Conservation (phyloP, 441 rosid species). For the Erodium chrysanthum region DNA sequence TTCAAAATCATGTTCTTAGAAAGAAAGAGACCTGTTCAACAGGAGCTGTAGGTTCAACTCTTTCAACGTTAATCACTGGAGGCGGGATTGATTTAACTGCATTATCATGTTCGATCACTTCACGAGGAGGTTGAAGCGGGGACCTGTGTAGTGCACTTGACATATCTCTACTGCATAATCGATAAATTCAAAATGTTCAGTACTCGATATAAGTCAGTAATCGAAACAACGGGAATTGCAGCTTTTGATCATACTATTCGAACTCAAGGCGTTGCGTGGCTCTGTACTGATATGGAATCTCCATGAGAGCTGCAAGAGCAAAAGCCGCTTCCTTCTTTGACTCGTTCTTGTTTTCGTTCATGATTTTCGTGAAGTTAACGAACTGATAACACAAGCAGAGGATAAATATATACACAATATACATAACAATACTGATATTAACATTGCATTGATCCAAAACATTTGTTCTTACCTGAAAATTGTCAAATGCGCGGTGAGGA, state of each 20-base stretch:
- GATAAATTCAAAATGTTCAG: slow-evolving; percentile 9
- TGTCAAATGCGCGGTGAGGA: slow-evolving; percentile 78
- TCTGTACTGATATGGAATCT: slow-evolving; percentile 73
- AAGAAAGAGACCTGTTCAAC: slow-evolving; percentile 32
- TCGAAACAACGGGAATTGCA: too few species aligned
- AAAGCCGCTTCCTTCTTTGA: slow-evolving; percentile 73
- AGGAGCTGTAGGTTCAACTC: slow-evolving; percentile 28
- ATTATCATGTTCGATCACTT: slow-evolving; percentile 54
- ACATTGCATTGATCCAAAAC: neutral
- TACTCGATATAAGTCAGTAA: slow-evolving; percentile 7
- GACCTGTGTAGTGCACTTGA: slow-evolving; percentile 23
- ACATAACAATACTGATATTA: too few species aligned
- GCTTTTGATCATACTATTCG: slow-evolving; percentile 24
- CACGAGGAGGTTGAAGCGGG: slow-evolving; percentile 66
- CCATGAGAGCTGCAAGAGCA: slow-evolving; percentile 95
- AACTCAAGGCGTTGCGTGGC: slow-evolving; percentile 50
- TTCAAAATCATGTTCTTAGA: neutral
- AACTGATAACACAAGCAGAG: slow-evolving; percentile 31
- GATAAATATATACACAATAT: neutral
- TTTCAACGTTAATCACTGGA: slow-evolving; percentile 19
- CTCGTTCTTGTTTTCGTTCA: slow-evolving; percentile 49
- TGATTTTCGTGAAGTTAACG: slow-evolving; percentile 74
- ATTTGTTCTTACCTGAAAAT: slow-evolving; percentile 58
- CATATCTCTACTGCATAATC: slow-evolving; percentile 30
- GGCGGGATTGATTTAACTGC: slow-evolving; percentile 27